Evolutionary conservation across 2,329 filamentous ascomycete species (phyloP), one percentile per base, ranked within the genome.

Genomic region (Lachnellula hyalina): DNA sequence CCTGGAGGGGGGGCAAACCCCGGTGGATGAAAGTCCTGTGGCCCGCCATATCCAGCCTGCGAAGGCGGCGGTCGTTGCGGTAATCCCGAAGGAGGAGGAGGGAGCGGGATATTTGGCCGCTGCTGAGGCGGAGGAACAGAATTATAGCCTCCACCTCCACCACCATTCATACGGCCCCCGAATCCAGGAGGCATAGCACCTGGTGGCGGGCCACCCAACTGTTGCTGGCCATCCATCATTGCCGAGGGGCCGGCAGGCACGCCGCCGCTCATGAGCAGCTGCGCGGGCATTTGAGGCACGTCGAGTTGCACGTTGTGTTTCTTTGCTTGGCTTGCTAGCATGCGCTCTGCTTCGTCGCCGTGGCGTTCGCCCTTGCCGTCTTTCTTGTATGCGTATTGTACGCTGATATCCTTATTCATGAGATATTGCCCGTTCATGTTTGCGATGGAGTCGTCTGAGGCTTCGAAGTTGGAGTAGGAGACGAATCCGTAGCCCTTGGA

Each of bases 321-420:
- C 74, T 93, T 93, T 54, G 92, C 94, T 73, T 96, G 89, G 28
- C 88, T 86, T 32, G 94, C 94, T 47, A 99, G 82, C 76, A 90
- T 88, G 67, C 94, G 81, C 74, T 99, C 94, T 32, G 94, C 94
- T 65, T 91, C 83, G 70, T 99, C 94, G 65, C 94, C 94, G 70
- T 99, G 94, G 55, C 94, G 81, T 75, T 97, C 93, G 65, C 93
- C 93, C 75, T 96, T 96, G 63, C 94, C 94, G 68, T 99, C 94
- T 74, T 97, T 97, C 80, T 99, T 99, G 81, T 96, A 97, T 40
- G 94, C 94, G 72, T 97, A 99, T 73, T 97, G 93, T 45, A 99
- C 94, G 2, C 88, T 89, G 65, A 97, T 87, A 72, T 96, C 89
- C 75, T 96, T 96, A 78, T 94, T 96, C 79, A 96, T 92, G 57